Evolutionary conservation across 2,329 filamentous ascomycete genomes (phyloP).

Genomic region (Neopestalotiopsis clavispora): DNA sequence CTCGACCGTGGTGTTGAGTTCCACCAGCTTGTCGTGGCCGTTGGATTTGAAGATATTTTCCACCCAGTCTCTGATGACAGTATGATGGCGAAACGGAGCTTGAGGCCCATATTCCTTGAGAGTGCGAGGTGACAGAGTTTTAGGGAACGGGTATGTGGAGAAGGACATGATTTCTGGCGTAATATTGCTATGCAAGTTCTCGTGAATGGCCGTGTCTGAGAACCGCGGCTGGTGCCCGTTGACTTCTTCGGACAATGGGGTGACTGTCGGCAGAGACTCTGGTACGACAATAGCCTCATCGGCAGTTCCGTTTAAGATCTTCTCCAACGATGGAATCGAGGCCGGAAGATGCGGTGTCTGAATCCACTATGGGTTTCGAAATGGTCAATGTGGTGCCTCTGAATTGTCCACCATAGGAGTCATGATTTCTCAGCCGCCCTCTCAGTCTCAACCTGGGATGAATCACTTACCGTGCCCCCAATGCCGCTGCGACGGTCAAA

Average conservation of each 20-base stretch:
- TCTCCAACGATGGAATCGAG: slow-evolving; percentile 31
- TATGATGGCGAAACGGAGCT: slow-evolving; percentile 61
- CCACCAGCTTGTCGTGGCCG: slow-evolving; percentile 40
- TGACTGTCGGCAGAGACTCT: slow-evolving; percentile 44
- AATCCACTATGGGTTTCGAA: slow-evolving; percentile 25
- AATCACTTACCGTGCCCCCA: slow-evolving; percentile 20
- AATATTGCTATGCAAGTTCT: slow-evolving; percentile 64
- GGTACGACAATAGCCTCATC: slow-evolving; percentile 50
- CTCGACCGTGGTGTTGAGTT: slow-evolving; percentile 63
- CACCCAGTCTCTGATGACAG: slow-evolving; percentile 58
- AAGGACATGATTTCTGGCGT: slow-evolving; percentile 60
- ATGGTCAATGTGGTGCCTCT: too few species aligned
- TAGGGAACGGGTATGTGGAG: slow-evolving; percentile 54
- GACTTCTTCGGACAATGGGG: slow-evolving; percentile 38
- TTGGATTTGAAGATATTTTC: slow-evolving; percentile 41
- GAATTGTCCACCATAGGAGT: too few species aligned
- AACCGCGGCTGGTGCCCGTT: slow-evolving; percentile 48
- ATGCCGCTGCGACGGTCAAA: slow-evolving; percentile 56
- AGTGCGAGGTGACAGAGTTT: slow-evolving; percentile 45
- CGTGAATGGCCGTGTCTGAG: slow-evolving; percentile 59
- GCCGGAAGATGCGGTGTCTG: slow-evolving; percentile 40
- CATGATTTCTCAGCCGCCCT: too few species aligned
- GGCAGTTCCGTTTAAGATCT: slow-evolving; percentile 47
- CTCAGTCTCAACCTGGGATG: too few species aligned
- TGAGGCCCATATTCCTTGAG: slow-evolving; percentile 54